Evolutionary conservation across 768 basidiomycete species (phyloP), one percentile per base, ranked within the genome.

Genomic region (Pleurotus tuber-regium): DNA sequence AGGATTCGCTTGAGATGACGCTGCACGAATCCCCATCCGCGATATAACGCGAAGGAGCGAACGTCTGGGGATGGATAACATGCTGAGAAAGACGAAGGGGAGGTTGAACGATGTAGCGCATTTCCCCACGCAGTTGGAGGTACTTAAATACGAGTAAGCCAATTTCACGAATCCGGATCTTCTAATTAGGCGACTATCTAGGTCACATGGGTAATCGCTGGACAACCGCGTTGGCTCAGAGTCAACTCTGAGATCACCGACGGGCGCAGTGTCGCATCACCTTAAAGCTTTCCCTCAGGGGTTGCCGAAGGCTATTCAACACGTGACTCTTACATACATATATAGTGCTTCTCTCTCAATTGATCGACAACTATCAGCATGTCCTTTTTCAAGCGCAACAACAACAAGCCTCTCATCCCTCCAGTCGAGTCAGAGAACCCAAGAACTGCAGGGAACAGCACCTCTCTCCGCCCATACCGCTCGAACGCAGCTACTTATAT

Each of bases 371-470:
- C 53, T 42, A 53, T 54, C 54, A 66, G 52, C 62, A 87, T 88
- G 86, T 77, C 82, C 59, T 78, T 82, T 60, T 86, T 82, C 71
- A 86, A 79, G 65, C 80, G 81, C 46, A 48, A 48, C 63, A 89
- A 85, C 61, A 77, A 84, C 46, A 76, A 82, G 62, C 59, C 74
- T 44, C 50, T 74, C 8, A 91, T 92, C 43, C 90, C 90, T 39
- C 84, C 90, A n/a, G 75, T 86, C 4, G 62, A 72, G 38, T 57
- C 74, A 28, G 56, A 62, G 55, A 64, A 61, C 18, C 60, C 53
- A 18, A 66, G 66, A 43, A 64, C 63, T 19, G 56, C 54, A 57
- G 70, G 62, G 42, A 63, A 64, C 54, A 68, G 62, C 55, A 62
- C 64, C 12, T 72, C 75, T 19, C 62, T 75, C 35, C 69, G 66